Conservation (phyloP, 2,329 filamentous ascomycete genomes). For the Orbilia brochopaga region DNA sequence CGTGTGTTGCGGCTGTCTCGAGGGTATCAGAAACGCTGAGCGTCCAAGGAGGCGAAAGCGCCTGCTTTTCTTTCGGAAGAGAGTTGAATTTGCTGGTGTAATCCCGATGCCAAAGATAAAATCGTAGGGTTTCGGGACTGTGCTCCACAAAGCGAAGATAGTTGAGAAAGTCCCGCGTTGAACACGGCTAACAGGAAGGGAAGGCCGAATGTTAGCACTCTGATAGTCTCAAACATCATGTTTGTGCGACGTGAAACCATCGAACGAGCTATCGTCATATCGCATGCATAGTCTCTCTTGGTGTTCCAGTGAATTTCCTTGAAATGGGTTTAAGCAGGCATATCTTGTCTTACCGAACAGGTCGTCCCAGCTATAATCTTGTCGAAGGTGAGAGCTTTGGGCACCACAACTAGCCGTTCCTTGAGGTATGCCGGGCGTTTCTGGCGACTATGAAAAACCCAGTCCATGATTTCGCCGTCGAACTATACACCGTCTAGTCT, state of each 20-base stretch:
- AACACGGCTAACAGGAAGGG: constrained; percentile 30
- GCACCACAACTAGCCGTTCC: constrained; percentile 48
- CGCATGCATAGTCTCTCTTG: background rate
- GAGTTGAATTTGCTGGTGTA: constrained; percentile 44
- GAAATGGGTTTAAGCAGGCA: background rate
- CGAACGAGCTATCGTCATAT: constrained; percentile 2
- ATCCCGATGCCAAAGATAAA: constrained; percentile 47
- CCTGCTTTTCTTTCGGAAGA: constrained; percentile 31
- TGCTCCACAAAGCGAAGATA: constrained; percentile 50
- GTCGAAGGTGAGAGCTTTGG: constrained; percentile 47
- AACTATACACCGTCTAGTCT: constrained; percentile 51
- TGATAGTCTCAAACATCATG: background rate
- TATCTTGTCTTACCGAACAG: constrained; percentile 42
- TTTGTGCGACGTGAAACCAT: background rate
- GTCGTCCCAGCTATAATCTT: constrained; percentile 49
- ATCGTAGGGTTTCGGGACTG: constrained; percentile 43
- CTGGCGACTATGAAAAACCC: constrained; percentile 51
- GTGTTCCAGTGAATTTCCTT: background rate
- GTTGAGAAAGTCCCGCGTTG: constrained; percentile 47
- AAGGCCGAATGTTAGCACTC: background rate
- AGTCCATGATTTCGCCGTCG: constrained; percentile 51
- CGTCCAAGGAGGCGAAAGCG: constrained; percentile 40
- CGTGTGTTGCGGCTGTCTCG: constrained; percentile 41
- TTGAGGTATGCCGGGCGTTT: constrained; percentile 50
- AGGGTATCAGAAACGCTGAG: constrained; percentile 36